A percentile compares a stretch with the other conserved stretches of the same genome.
Conservation (phyloP, 805 yeast species). For the Soucietia sequanensis region DNA sequence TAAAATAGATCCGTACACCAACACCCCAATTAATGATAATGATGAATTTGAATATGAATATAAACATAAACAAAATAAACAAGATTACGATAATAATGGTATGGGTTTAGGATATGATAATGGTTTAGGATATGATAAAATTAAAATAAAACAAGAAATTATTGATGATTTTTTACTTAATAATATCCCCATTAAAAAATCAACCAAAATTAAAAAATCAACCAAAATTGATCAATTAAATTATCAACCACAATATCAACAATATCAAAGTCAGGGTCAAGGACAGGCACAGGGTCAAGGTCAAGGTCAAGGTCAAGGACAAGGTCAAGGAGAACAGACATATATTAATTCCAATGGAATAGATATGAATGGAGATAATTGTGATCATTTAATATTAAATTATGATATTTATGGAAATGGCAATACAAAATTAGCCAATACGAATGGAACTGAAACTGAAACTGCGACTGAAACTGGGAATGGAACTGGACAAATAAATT, state of each 20-base stretch:
- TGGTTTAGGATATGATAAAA: conserved; percentile 30
- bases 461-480: neutral
- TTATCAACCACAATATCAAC: conserved; percentile 1
- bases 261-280: neutral
- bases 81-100: conserved; percentile 15
- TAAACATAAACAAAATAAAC: too few relatives aligned
- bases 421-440: neutral
- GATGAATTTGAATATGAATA: conserved; percentile 6
- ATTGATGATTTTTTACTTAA: conserved; percentile 38
- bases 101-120: conserved; percentile 41
- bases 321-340: neutral
- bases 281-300: too few relatives aligned
- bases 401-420: neutral
- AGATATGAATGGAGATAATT: too few relatives aligned
- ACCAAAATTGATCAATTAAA: neutral
- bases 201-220: conserved; percentile 8
- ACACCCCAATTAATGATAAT: conserved; percentile 8
- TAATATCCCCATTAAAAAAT: conserved; percentile 38
- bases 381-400: neutral
- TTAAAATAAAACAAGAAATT: conserved; percentile 37
- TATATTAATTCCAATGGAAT: too few relatives aligned
- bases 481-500: conserved; percentile 4
- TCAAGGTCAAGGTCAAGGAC: neutral
- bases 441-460: neutral
- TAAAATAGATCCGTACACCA: too few relatives aligned